A percentile compares a stretch with the other conserved stretches of the same genome.
Conservation (phyloP, 1,284 basidiomycete genomes). For the Xanthoconium separans region DNA sequence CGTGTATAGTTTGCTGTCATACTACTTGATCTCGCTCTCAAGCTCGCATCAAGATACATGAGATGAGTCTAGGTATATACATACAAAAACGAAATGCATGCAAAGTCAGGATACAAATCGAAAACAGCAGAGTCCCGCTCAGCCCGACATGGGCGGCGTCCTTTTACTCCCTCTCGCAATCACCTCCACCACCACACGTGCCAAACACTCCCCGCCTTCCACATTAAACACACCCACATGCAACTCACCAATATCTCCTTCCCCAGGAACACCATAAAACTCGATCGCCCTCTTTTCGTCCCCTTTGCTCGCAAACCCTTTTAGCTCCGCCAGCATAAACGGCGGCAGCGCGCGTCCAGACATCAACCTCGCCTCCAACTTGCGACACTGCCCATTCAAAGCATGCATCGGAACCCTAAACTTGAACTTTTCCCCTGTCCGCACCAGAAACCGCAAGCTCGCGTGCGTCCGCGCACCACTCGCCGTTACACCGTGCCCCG, state of each 20-base stretch:
- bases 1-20: slow-evolving; percentile 20
- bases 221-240: slow-evolving; percentile 56
- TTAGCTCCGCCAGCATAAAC: slow-evolving; percentile 56
- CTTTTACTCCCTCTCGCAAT: slow-evolving; percentile 43
- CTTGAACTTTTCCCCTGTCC: slow-evolving; percentile 60
- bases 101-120: slow-evolving; percentile 16
- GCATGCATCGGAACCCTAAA: slow-evolving; percentile 49
- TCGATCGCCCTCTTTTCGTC: slow-evolving; percentile 50
- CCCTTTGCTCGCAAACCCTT: slow-evolving; percentile 33
- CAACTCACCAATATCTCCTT: slow-evolving; percentile 54
- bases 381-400: slow-evolving; percentile 22
- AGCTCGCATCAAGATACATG: background rate
- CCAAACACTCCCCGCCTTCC: slow-evolving; percentile 51
- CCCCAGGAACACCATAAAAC: slow-evolving; percentile 53
- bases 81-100: slow-evolving; percentile 29
- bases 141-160: slow-evolving; percentile 24
- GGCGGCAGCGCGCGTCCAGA: slow-evolving; percentile 55
- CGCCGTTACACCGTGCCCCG: slow-evolving; percentile 30
- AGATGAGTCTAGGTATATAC: background rate
- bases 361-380: slow-evolving; percentile 48
- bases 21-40: background rate
- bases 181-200: slow-evolving; percentile 57
- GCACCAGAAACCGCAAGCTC: slow-evolving; percentile 44
- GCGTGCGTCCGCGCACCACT: slow-evolving; percentile 29
- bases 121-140: slow-evolving; percentile 24